phyloP scores from a whole-genome alignment of 495 filamentous ascomycete genomes.

The Polyplosphaeria fusca region DNA sequence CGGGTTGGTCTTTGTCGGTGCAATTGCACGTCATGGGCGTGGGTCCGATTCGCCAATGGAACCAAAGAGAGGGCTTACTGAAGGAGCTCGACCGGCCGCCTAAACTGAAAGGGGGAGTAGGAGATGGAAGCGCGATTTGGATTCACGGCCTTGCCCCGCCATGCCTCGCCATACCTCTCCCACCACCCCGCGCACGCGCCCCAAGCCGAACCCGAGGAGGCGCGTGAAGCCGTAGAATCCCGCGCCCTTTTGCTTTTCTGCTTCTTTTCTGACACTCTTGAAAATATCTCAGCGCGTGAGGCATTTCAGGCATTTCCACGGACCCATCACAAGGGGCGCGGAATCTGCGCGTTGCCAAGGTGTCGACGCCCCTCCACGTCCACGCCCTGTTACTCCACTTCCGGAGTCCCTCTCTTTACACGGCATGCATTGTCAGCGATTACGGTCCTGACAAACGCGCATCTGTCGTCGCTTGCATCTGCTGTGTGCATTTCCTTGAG shows the following conservation, averaged over 20 bases:
- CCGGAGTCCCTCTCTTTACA: neutral
- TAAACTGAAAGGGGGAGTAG: slow-evolving; percentile 7
- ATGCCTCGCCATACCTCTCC: no score
- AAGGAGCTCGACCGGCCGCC: neutral
- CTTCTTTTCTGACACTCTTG: slow-evolving; percentile 1
- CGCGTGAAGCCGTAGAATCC: no score
- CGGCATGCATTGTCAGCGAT: slow-evolving; percentile 24
- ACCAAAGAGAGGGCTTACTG: neutral
- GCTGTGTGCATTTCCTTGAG: neutral
- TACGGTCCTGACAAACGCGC: slow-evolving; percentile 22
- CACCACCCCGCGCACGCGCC: neutral
- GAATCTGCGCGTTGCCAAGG: no score
- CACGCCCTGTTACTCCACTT: no score
- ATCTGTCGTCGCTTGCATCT: neutral
- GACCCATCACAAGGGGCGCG: neutral
- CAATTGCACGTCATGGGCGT: neutral
- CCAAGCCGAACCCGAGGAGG: neutral
- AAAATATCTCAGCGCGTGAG: slow-evolving; percentile 10
- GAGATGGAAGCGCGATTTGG: slow-evolving; percentile 4
- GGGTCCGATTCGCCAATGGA: neutral
- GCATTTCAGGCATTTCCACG: no score
- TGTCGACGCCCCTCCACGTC: no score
- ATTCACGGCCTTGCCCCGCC: no score
- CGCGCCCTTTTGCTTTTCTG: no score
- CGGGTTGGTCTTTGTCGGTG: slow-evolving; percentile 1